Evolutionary conservation across 2,329 filamentous ascomycete species (phyloP), one percentile per base, ranked within the genome.

Genomic region (Cladosporium phlei): DNA sequence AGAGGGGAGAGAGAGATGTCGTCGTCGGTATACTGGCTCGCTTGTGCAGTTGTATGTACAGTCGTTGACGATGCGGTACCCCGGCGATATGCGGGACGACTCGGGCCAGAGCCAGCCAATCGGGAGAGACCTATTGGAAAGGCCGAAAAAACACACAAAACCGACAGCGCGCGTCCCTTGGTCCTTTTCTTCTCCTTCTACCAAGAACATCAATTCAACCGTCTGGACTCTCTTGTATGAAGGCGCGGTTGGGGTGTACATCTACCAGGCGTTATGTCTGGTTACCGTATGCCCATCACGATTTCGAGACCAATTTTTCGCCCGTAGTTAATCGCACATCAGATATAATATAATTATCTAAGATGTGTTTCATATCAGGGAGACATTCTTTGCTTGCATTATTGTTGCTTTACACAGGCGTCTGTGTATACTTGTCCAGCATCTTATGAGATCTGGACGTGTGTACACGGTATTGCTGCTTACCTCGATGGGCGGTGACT

Each of bases 241-340:
- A 63, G 59, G 57, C 52, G 52, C 59, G 59, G 60, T 47, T 51
- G 48, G 53, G 52, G 58, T 54, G 52, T 49, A 47, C 55, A 55
- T 22, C 49, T 54, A 49, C 55, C 50, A 42, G 55, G 54, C 61
- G 59, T 63, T 56, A 53, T 63, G 61, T 53, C 51, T 44, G 55
- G 67, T 44, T 48, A 48, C 39, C 42, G 42, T 32, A 44, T 29
- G 52, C 47, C 43, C 29, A 39, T 35, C 30, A 61, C 66, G 65
- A 65, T 69, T 71, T 64, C 65, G 55, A 69, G 70, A 74, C 60
- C 61, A 64, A 73, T 54, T 33, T n/a, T 19, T 50, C 48, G 66
- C 69, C 70, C 69, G 72, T 74, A 68, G 70, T 75, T 75, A 75
- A 75, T 75, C 72, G 68, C 72, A 63, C 70, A 69, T 69, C 65